Base-by-base conservation (phyloP, 1,139 yeast genomes). In the Pichia sp. region DNA sequence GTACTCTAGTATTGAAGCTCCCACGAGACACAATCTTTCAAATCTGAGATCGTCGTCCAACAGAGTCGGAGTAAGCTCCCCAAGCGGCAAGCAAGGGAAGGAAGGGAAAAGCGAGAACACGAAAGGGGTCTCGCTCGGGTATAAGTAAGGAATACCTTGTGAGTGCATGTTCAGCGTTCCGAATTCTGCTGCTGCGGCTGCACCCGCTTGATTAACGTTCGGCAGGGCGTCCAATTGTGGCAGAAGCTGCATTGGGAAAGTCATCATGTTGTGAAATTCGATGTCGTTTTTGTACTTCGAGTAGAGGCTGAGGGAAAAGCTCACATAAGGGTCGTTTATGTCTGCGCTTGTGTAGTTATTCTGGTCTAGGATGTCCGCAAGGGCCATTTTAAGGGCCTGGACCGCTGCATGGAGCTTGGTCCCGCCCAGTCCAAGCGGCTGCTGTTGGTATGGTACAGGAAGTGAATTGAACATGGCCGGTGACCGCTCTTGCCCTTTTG, bases 241-340 rank as follows among this genome's bases (percentile, higher is more conserved):
- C 1, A 47, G 47, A n/a, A 43, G 34, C 23, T 49, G 43, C 7
- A 43, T 32, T 4, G 56, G 54, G 32, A 51, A 49, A 15, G 48
- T 38, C 54, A 55, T 45, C 3, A 47, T 23, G 11, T 29, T 45
- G 8, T 44, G 49, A 8, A 55, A 55, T 16, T 55, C 54, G 4
- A 46, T 3, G 36, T 55, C 56, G n/a, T 50, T 55, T 5, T 43
- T 53, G 30, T 51, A 55, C 15, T 53, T 53, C 13, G 52, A 32
- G 32, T 13, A 53, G 26, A 55, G 19, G 7, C 36, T 15, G 6
- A 53, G 26, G 1, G 53, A 54, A 47, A 46, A 52, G n/a, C n/a
- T 34, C 15, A 56, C 51, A 13, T 50, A 50, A 1, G 59, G 52
- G 38, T 56, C 59, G 11, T 54, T 51, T 2, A 44, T 8, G 30